Conservation (phyloP, 495 filamentous ascomycete genomes). For the Glarea lozoyensis region DNA sequence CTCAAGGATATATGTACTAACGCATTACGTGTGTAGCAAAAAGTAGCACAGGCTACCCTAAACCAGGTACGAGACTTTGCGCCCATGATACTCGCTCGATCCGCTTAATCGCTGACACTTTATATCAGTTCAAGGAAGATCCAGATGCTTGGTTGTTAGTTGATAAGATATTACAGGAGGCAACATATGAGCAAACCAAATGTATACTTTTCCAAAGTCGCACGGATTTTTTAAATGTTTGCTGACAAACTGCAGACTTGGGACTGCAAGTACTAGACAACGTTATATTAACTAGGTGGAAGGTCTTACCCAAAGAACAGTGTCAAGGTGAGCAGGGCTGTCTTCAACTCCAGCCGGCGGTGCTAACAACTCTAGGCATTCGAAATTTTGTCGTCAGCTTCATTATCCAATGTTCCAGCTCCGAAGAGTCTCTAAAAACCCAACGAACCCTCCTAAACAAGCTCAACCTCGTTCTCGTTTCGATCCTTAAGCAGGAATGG, state of each 20-base stretch:
- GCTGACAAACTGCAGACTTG: constrained; percentile 61
- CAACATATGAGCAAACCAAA: constrained; percentile 91
- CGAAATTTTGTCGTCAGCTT: constrained; percentile 98
- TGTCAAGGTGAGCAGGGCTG: constrained; percentile 46
- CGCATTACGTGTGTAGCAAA: constrained; percentile 59
- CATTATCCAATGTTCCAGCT: constrained; percentile 85
- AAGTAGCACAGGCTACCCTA: constrained; percentile 85
- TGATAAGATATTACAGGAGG: constrained; percentile 86
- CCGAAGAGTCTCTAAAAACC: constrained; percentile 72
- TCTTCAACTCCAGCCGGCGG: not conserved
- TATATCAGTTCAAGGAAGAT: constrained; percentile 86
- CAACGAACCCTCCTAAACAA: constrained; percentile 92
- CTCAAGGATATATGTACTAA: constrained; percentile 5
- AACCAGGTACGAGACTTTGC: constrained; percentile 64
- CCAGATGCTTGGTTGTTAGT: constrained; percentile 96
- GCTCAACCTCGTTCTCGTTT: constrained; percentile 93
- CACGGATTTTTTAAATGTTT: constrained; percentile 7
- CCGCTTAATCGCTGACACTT: constrained; percentile 21
- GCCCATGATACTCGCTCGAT: not conserved
- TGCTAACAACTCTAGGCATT: constrained; percentile 48
- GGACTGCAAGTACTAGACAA: constrained; percentile 93
- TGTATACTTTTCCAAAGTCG: constrained; percentile 46
- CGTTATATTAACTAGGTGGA: constrained; percentile 99
- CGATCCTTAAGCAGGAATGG: constrained; percentile 98
- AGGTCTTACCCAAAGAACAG: constrained; percentile 89